Evolutionary conservation across 176 grass and related monocot species (phyloP).

Genomic region (Aegilops umbellulata): DNA sequence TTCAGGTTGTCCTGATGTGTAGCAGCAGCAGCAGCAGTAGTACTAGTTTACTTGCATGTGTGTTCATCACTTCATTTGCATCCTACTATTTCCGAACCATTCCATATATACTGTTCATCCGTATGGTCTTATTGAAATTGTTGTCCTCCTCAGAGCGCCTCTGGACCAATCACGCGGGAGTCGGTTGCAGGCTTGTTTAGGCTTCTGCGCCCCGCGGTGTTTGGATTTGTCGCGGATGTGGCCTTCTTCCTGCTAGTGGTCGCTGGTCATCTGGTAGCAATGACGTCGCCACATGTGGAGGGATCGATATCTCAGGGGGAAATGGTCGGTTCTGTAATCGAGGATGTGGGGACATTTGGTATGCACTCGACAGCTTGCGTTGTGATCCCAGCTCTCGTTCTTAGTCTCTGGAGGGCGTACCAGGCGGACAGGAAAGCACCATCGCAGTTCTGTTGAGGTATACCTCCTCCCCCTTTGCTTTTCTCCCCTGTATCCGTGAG

Average conservation of each 20-base stretch:
- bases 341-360: neutral
- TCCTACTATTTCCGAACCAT: neutral
- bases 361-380: neutral
- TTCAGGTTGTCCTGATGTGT: neutral
- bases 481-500: neutral
- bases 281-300: neutral
- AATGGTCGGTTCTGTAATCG: neutral
- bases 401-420: neutral
- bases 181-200: neutral
- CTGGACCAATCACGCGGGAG: neutral
- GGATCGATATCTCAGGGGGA: neutral
- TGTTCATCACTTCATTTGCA: neutral
- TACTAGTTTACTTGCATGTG: too few species aligned
- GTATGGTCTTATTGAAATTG: neutral
- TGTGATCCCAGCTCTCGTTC: neutral
- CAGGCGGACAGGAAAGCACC: neutral
- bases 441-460: neutral
- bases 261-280: neutral
- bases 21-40: too few species aligned
- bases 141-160: neutral
- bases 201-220: accelerated
- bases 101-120: neutral
- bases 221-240: neutral
- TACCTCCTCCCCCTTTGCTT: neutral
- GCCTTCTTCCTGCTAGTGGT: neutral